A percentile compares a stretch with the other conserved stretches of the same genome.
phyloP scores from a whole-genome alignment of 306 rosid species.

The Casuarina cunninghamiana region DNA sequence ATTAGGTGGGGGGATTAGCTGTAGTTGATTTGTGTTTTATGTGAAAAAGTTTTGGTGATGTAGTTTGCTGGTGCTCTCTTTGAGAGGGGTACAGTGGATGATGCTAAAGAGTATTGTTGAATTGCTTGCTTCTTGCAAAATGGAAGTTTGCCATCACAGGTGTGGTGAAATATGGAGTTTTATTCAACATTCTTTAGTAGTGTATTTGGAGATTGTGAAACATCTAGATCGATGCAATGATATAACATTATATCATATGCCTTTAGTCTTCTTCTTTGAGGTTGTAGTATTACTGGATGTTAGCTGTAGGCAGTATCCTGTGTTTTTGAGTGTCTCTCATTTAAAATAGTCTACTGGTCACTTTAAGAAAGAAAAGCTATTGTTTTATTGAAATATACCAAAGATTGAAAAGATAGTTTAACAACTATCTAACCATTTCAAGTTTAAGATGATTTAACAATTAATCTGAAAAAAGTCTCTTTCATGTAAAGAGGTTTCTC shows the following conservation, averaged over 20 bases:
- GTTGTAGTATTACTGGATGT: not conserved
- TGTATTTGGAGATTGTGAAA: not conserved
- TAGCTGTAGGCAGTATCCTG: not conserved
- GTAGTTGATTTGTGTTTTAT: not conserved
- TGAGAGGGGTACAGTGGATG: not conserved
- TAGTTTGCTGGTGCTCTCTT: not conserved
- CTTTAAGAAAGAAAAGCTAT: no score
- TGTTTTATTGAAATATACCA: no score
- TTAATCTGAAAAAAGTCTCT: not conserved
- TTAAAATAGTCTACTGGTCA: no score
- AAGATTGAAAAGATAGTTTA: no score
- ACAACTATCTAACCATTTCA: no score
- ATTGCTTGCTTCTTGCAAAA: not conserved
- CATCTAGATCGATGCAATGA: not conserved
- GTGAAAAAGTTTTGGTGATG: not conserved
- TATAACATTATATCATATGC: not conserved
- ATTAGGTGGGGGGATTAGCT: not conserved
- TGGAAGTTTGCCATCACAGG: not conserved
- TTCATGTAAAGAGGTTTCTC: not conserved
- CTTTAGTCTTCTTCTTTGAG: no score
- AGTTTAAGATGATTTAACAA: not conserved
- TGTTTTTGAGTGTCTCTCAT: no score
- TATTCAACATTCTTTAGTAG: not conserved
- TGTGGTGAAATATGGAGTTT: not conserved
- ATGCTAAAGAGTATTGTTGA: not conserved